Evolutionary conservation across 2,329 filamentous ascomycete genomes (phyloP).

Genomic region (Pleomassaria siparia): DNA sequence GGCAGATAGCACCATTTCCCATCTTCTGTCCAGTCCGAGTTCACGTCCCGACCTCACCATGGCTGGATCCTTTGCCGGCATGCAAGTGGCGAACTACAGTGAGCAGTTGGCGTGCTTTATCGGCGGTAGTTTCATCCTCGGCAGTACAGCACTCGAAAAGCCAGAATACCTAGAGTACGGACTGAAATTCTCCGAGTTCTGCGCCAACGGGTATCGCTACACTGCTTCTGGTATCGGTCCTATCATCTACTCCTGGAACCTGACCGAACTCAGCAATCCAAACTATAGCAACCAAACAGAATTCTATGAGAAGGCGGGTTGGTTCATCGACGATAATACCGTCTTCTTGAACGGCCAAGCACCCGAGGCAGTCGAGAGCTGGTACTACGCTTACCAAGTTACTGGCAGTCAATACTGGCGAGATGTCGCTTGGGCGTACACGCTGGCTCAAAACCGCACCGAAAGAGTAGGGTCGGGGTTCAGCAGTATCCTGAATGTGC

Average conservation of each 20-base stretch:
- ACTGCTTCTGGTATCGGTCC: slow-evolving; percentile 27
- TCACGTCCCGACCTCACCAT: slow-evolving; percentile 33
- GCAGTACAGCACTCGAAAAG: slow-evolving; percentile 27
- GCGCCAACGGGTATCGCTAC: slow-evolving; percentile 20
- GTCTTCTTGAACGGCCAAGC: slow-evolving; percentile 12
- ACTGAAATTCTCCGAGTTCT: slow-evolving; percentile 27
- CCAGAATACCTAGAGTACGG: slow-evolving; percentile 30
- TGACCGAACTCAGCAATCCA: slow-evolving; percentile 11
- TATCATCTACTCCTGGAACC: slow-evolving; percentile 28
- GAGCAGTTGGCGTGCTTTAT: slow-evolving; percentile 33
- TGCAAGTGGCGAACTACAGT: slow-evolving; percentile 17
- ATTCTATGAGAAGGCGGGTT: slow-evolving; percentile 14
- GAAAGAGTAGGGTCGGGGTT: slow-evolving; percentile 66
- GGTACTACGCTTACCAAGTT: slow-evolving; percentile 77
- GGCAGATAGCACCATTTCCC: slow-evolving; percentile 33
- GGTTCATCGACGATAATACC: slow-evolving; percentile 19
- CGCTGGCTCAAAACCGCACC: slow-evolving; percentile 63
- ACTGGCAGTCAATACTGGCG: slow-evolving; percentile 62
- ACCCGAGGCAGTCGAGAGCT: slow-evolving; percentile 33
- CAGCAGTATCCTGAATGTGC: slow-evolving; percentile 65
- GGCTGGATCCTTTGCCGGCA: slow-evolving; percentile 26
- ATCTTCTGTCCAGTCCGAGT: slow-evolving; percentile 28
- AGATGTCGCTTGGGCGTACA: slow-evolving; percentile 41
- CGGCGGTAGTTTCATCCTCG: slow-evolving; percentile 37
- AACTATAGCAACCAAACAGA: slow-evolving; percentile 13